Evolutionary conservation across 345 rosid species (phyloP).

Genomic region (Linum tenue): DNA sequence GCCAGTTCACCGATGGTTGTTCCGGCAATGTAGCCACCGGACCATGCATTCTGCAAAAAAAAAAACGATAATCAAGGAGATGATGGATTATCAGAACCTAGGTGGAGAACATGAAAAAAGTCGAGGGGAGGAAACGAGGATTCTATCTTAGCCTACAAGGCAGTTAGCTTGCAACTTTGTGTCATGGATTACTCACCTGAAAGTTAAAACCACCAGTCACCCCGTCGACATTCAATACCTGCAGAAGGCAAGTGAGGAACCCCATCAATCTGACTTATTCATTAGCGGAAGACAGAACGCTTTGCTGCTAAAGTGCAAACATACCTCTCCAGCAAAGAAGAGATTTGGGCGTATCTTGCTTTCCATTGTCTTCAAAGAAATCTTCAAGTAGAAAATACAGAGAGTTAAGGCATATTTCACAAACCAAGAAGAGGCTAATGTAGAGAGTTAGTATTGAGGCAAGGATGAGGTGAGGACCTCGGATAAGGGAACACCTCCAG

Average conservation of each 20-base stretch:
- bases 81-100: too few relatives aligned
- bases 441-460: background rate
- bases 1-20: conserved; percentile 54
- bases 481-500: conserved; percentile 81
- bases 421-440: background rate
- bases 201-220: conserved; percentile 92
- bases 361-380: conserved; percentile 51
- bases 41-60: conserved; percentile 67
- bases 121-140: too few relatives aligned
- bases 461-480: conserved; percentile 40
- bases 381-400: conserved; percentile 24
- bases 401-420: conserved; percentile 10
- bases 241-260: conserved; percentile 3
- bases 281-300: background rate
- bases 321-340: conserved; percentile 64
- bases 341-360: conserved; percentile 38
- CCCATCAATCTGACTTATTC: background rate
- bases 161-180: background rate
- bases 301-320: background rate
- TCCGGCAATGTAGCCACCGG: conserved; percentile 84
- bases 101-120: background rate
- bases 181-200: conserved; percentile 39
- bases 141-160: background rate
- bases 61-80: background rate
- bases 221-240: conserved; percentile 88